Percentiles rank a stretch among this genome's conserved stretches.
Conservation (phyloP, 192 early-diverging fungal genomes). For the Helicostylum pulchrum region DNA sequence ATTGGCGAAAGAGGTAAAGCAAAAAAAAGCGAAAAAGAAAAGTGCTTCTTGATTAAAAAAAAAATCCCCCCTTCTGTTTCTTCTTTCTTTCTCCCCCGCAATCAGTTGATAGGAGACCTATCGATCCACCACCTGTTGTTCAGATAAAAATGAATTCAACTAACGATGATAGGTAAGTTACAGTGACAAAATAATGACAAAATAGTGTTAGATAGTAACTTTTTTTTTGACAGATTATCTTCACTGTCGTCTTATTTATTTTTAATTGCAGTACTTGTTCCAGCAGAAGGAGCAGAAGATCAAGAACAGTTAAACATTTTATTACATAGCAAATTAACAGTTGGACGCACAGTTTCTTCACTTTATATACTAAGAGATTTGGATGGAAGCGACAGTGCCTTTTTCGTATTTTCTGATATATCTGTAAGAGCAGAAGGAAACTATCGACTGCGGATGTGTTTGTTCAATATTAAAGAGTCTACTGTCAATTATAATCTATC, state of each 20-base stretch:
- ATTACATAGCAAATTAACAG: constrained; percentile 68
- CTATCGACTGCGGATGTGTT: constrained; percentile 73
- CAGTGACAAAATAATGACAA: no score
- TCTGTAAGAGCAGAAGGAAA: constrained; percentile 88
- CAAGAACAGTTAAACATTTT: constrained; percentile 62
- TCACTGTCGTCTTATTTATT: constrained; percentile 76
- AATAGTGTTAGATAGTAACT: no score
- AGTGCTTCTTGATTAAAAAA: no score
- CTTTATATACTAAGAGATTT: constrained; percentile 81
- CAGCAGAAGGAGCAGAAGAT: constrained; percentile 55
- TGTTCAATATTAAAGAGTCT: constrained; percentile 80
- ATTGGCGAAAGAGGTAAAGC: constrained; percentile 89
- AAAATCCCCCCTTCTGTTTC: no score
- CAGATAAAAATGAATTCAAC: constrained; percentile 26
- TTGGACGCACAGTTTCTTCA: constrained; percentile 88
- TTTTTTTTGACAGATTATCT: constrained; percentile 5
- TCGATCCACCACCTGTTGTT: constrained; percentile 77
- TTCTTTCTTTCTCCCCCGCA: no score
- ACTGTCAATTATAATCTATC: constrained; percentile 81
- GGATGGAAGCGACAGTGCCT: constrained; percentile 78
- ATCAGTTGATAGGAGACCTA: constrained; percentile 66
- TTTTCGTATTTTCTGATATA: constrained; percentile 95
- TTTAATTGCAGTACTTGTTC: constrained; percentile 85
- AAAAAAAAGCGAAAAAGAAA: not conserved
- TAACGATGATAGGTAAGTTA: constrained; percentile 5